These are phyloP conservation scores for Plasmodium falciparum DNA, from an alignment of 169 alveolate genomes.

Conservation along the genomic window DNA sequence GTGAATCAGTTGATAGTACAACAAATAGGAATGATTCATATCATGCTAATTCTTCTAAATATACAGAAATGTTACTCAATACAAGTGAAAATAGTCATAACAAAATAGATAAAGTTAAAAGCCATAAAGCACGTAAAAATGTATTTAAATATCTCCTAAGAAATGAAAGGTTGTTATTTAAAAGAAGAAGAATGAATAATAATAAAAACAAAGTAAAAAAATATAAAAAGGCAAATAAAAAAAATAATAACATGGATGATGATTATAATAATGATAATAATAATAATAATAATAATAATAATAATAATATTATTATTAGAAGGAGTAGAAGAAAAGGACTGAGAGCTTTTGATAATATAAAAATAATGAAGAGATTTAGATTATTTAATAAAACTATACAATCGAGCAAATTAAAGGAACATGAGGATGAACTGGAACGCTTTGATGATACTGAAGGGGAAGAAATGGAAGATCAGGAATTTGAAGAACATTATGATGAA, in stretches of 20 bases:
- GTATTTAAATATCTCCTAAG: conserved; percentile 27
- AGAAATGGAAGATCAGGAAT: conserved; percentile 6
- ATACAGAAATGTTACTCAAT: conserved; percentile 18
- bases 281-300: too few relatives aligned
- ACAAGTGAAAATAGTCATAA: background rate
- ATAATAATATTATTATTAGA: too few relatives aligned
- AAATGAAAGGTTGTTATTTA: conserved; percentile 23
- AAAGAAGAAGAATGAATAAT: conserved; percentile 6
- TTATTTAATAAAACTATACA: conserved; percentile 25
- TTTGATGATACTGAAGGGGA: conserved; percentile 14
- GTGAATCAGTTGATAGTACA: background rate
- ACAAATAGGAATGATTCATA: conserved; percentile 8
- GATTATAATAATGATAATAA: background rate
- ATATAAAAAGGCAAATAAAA: too few relatives aligned
- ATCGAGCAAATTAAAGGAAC: background rate
- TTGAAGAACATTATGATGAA: conserved; percentile 13
- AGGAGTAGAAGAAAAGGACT: background rate
- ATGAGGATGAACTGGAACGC: conserved; percentile 5
- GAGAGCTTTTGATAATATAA: conserved; percentile 2
- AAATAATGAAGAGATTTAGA: conserved; percentile 31
- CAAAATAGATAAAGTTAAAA: background rate
- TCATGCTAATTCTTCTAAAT: conserved; percentile 14
- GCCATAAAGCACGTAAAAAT: conserved; percentile 9
- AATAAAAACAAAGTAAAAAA: background rate
- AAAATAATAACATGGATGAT: too few relatives aligned